These are phyloP conservation scores for Candida arabinofermentans DNA, from an alignment of 805 yeast species.

Conservation along the genomic window DNA sequence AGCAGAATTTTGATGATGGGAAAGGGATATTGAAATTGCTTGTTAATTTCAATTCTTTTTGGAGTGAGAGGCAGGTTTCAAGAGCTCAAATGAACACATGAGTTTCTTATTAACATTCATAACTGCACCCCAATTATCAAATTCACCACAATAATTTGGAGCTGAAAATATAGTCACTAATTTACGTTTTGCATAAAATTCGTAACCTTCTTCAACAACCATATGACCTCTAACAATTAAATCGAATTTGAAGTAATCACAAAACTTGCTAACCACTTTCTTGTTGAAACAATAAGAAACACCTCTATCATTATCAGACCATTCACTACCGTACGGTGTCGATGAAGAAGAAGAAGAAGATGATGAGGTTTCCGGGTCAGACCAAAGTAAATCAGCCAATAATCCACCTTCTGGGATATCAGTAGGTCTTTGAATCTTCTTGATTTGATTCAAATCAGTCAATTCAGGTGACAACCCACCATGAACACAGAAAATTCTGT, in stretches of 20 bases:
- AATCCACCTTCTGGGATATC: slow-evolving; percentile 81
- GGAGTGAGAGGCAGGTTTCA: slow-evolving; percentile 44
- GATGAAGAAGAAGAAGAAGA: not conserved
- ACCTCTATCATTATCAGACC: slow-evolving; percentile 84
- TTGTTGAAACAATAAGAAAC: slow-evolving; percentile 76
- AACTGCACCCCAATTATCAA: slow-evolving; percentile 76
- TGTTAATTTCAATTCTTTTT: slow-evolving; percentile 9
- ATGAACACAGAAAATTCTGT: slow-evolving; percentile 55
- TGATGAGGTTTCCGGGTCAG: slow-evolving; percentile 58
- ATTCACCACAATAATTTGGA: slow-evolving; percentile 82
- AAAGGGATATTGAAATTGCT: not conserved
- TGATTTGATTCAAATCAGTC: slow-evolving; percentile 60
- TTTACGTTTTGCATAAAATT: slow-evolving; percentile 69
- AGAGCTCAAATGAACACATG: slow-evolving; percentile 67
- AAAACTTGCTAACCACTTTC: slow-evolving; percentile 67
- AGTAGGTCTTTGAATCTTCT: slow-evolving; percentile 71
- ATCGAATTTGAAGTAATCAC: slow-evolving; percentile 65
- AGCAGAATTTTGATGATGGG: not conserved
- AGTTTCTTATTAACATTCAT: slow-evolving; percentile 67
- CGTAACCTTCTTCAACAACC: slow-evolving; percentile 90
- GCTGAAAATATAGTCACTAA: slow-evolving; percentile 79
- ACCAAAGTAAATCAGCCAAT: slow-evolving; percentile 76
- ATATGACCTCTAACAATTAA: slow-evolving; percentile 79
- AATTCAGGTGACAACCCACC: slow-evolving; percentile 78
- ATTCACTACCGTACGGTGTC: slow-evolving; percentile 34